Conservation (phyloP, 768 basidiomycete genomes). For the Leccinum broughii region DNA sequence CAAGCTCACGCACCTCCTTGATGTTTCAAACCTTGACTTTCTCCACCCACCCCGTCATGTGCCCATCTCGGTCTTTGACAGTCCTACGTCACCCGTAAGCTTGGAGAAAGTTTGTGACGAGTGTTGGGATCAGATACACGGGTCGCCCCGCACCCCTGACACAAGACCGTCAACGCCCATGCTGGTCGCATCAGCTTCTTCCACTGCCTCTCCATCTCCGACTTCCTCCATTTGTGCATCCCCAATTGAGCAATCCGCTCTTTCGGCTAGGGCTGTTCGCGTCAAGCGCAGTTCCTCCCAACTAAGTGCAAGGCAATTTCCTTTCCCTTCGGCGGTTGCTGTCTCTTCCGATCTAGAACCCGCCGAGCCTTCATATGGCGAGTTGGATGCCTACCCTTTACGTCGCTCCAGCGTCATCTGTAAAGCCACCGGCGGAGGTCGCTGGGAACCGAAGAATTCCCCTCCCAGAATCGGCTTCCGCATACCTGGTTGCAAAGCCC, state of each 20-base stretch:
- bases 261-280: constrained; percentile 19
- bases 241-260: constrained; percentile 29
- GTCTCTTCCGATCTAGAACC: constrained; percentile 27
- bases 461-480: constrained; percentile 46
- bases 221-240: constrained; percentile 37
- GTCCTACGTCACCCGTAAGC: constrained; percentile 58
- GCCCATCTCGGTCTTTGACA: constrained; percentile 57
- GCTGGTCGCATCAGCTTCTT: constrained; percentile 34
- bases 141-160: constrained; percentile 45
- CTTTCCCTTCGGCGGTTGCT: constrained; percentile 27
- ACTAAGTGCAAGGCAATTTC: constrained; percentile 26
- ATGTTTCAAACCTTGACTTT: constrained; percentile 70
- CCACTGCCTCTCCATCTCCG: constrained; percentile 35
- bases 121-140: constrained; percentile 75
- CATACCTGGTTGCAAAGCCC: constrained; percentile 64
- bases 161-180: constrained; percentile 39
- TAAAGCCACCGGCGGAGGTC: constrained; percentile 77
- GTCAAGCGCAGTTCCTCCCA: constrained; percentile 31
- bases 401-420: constrained; percentile 65
- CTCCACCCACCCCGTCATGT: constrained; percentile 68
- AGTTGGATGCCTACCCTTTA: constrained; percentile 74
- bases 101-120: constrained; percentile 72
- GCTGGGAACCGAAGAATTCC: constrained; percentile 71
- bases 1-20: constrained; percentile 62
- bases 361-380: constrained; percentile 58